Evolutionary conservation across 352 stramenopile genomes (phyloP).

Genomic region (Sclerospora graminicola): DNA sequence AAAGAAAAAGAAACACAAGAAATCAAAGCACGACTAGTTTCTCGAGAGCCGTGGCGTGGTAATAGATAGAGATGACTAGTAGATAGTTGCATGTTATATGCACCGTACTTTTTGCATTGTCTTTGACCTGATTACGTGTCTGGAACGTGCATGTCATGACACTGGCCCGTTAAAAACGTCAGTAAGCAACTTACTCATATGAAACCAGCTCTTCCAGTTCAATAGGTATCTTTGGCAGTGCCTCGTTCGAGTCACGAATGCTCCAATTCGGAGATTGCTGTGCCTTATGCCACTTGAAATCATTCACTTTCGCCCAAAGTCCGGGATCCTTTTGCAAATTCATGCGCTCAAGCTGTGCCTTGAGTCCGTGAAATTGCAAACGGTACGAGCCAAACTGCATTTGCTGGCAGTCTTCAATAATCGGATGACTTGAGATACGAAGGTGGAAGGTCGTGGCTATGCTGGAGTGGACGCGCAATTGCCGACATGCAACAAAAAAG

Average conservation of each 20-base stretch:
- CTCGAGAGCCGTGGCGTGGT: conserved; percentile 1
- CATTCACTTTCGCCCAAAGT: conserved; percentile 84
- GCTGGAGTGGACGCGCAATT: conserved; percentile 81
- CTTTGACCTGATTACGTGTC: too few species aligned
- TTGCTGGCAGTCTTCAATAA: conserved; percentile 85
- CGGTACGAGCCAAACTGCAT: conserved; percentile 75
- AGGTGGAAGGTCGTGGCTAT: conserved; percentile 64
- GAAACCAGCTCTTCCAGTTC: conserved; percentile 25
- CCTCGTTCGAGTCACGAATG: conserved; percentile 40
- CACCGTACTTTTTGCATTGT: conserved; percentile 14
- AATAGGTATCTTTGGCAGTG: conserved; percentile 26
- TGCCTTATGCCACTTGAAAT: conserved; percentile 87
- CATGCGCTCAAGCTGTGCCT: conserved; percentile 46
- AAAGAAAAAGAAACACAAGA: conserved; percentile 43
- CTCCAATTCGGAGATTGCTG: conserved; percentile 85
- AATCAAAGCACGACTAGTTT: conserved; percentile 46
- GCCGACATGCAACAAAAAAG: conserved; percentile 76
- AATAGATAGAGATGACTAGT: conserved; percentile 23
- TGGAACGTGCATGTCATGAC: too few species aligned
- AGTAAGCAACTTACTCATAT: conserved; percentile 14
- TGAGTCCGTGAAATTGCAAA: conserved; percentile 50
- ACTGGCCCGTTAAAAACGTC: conserved; percentile 14
- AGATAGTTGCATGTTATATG: conserved; percentile 24
- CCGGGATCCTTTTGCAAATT: conserved; percentile 42
- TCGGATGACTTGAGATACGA: conserved; percentile 75